Percentiles rank a stretch among this genome's conserved stretches.
phyloP scores from a whole-genome alignment of 2,329 filamentous ascomycete species.

The Diaporthe vaccinii region DNA sequence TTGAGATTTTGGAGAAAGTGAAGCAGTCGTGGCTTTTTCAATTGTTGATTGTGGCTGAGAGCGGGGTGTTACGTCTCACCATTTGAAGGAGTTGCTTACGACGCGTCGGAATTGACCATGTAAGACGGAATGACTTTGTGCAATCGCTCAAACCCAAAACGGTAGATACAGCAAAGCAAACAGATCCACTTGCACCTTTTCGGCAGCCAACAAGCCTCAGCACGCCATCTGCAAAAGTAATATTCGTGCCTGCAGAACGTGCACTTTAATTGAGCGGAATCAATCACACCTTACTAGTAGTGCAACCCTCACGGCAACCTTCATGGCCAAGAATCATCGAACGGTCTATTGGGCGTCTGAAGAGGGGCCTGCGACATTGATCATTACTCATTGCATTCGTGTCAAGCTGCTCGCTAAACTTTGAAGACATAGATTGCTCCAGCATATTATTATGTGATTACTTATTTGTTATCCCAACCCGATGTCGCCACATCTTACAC shows the following conservation, averaged over 20 bases:
- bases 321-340: background rate
- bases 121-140: conserved; percentile 32
- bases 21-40: conserved; percentile 1
- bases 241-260: background rate
- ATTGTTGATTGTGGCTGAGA: background rate
- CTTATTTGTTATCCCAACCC: background rate
- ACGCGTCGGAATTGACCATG: conserved; percentile 29
- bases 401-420: background rate
- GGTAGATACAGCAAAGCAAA: background rate
- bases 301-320: too few relatives aligned
- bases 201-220: background rate
- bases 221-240: background rate
- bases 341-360: background rate
- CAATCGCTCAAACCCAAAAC: conserved; percentile 10
- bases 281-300: too few relatives aligned
- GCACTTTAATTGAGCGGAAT: background rate
- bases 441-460: conserved; percentile 29
- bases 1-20: background rate
- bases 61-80: conserved; percentile 21
- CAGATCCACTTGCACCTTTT: conserved; percentile 10
- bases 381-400: background rate
- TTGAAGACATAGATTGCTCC: background rate
- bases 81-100: conserved; percentile 30
- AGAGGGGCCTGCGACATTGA: background rate
- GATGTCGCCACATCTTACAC: background rate